These are phyloP conservation scores for Aurinia saxatilis DNA, from an alignment of 345 rosid genomes.

Conservation along the genomic window DNA sequence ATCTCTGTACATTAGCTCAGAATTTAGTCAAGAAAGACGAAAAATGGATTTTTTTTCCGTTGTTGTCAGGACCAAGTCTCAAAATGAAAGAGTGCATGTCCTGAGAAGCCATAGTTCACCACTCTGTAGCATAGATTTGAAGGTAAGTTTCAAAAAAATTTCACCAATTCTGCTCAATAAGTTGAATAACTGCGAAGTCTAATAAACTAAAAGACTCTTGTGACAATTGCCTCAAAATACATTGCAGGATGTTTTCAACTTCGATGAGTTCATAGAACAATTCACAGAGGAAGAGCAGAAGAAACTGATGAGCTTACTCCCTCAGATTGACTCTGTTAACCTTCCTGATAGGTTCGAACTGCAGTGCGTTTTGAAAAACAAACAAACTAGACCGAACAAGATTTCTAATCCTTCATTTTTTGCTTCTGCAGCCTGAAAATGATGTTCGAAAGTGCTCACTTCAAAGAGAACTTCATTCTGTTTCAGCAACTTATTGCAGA, in stretches of 20 bases:
- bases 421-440: slow-evolving; percentile 53
- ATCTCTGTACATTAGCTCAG: not conserved
- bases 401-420: slow-evolving; percentile 7
- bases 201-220: not conserved
- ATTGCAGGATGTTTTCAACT: slow-evolving; percentile 70
- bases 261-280: slow-evolving; percentile 57
- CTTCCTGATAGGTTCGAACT: slow-evolving; percentile 52
- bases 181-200: not conserved
- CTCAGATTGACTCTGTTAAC: slow-evolving; percentile 50
- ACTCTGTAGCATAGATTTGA: slow-evolving; percentile 60
- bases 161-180: too few relatives aligned
- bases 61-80: slow-evolving; percentile 37
- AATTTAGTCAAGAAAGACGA: not conserved
- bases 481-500: slow-evolving; percentile 68
- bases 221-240: not conserved
- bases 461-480: slow-evolving; percentile 67
- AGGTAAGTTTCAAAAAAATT: slow-evolving; percentile 65
- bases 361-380: not conserved
- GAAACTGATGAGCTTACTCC: slow-evolving; percentile 60
- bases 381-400: not conserved
- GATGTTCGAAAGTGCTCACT: slow-evolving; percentile 79
- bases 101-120: slow-evolving; percentile 58
- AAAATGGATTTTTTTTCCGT: not conserved
- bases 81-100: slow-evolving; percentile 47
- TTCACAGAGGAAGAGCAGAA: slow-evolving; percentile 79